A percentile compares a stretch with the other conserved stretches of the same genome.
Evolutionary conservation across 768 basidiomycete species (phyloP).

Genomic region (Agrocybe praecox): DNA sequence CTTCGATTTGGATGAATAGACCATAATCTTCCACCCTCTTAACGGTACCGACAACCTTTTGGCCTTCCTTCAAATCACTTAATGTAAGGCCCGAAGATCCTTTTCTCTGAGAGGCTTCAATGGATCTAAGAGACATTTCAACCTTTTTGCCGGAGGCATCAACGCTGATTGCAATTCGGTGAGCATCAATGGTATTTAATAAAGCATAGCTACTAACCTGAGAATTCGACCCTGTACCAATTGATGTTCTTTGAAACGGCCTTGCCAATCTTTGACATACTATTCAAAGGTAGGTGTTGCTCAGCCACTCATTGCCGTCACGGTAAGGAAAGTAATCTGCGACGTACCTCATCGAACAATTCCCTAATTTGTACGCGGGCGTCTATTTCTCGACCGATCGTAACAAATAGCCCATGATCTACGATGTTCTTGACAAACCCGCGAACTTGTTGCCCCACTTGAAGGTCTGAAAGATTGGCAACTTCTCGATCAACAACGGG

Average conservation of each 20-base stretch:
- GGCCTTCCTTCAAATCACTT: conserved; percentile 70
- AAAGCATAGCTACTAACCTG: conserved; percentile 45
- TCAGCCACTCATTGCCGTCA: background rate
- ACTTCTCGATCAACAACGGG: conserved; percentile 72
- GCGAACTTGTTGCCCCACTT: conserved; percentile 74
- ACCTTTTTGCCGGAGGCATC: conserved; percentile 73
- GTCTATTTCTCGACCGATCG: conserved; percentile 80
- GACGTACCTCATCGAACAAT: conserved; percentile 79
- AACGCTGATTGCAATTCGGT: conserved; percentile 46
- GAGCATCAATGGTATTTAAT: background rate
- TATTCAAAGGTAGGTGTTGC: conserved; percentile 32
- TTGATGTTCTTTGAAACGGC: conserved; percentile 75
- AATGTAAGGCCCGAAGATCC: conserved; percentile 41
- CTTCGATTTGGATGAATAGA: conserved; percentile 90
- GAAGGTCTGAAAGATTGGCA: conserved; percentile 56
- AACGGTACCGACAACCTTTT: conserved; percentile 79
- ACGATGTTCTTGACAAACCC: conserved; percentile 90
- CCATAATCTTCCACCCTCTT: conserved; percentile 88
- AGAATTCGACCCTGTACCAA: conserved; percentile 86
- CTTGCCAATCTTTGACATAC: conserved; percentile 97
- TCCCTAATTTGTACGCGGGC: conserved; percentile 93
- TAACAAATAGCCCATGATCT: conserved; percentile 89
- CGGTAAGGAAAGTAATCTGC: background rate
- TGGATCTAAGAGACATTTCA: conserved; percentile 88
- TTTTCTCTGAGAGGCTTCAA: conserved; percentile 44